phyloP scores from a whole-genome alignment of 2,329 filamentous ascomycete species.

The Venturia pyrina region DNA sequence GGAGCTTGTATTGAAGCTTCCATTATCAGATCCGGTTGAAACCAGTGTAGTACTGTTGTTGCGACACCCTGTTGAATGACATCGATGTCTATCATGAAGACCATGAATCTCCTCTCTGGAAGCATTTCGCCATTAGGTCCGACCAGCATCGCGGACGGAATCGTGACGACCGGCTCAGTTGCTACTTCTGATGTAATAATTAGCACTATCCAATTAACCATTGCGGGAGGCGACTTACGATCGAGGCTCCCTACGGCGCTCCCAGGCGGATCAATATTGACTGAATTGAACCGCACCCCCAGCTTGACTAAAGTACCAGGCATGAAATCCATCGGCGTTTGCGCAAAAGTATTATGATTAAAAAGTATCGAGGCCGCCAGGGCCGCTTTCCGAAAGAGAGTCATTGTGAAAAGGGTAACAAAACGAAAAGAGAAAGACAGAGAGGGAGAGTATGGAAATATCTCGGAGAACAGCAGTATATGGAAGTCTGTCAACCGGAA shows the following conservation, averaged over 20 bases:
- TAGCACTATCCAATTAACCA: not conserved
- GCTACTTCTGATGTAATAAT: not conserved
- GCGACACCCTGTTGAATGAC: conserved; percentile 9
- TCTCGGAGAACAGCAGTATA: not conserved
- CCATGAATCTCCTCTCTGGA: conserved; percentile 10
- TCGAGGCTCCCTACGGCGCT: not conserved
- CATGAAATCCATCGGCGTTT: conserved; percentile 13
- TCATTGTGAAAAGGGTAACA: not conserved
- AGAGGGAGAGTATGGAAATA: not conserved
- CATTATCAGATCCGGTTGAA: conserved; percentile 12
- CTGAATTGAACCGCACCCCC: conserved; percentile 1
- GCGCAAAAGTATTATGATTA: not conserved
- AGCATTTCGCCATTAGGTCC: conserved; percentile 9
- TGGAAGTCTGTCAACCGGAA: not conserved
- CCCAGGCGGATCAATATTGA: conserved; percentile 12
- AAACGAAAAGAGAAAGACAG: not conserved
- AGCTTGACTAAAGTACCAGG: conserved; percentile 12
- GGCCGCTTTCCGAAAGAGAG: not conserved
- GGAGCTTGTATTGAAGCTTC: not conserved
- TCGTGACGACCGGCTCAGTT: conserved; percentile 2
- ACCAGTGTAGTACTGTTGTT: conserved; percentile 14
- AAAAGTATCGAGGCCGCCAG: conserved; percentile 5
- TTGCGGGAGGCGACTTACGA: not conserved
- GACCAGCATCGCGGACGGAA: conserved; percentile 6
- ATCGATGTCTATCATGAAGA: conserved; percentile 15